A percentile compares a stretch with the other conserved stretches of the same genome.
phyloP scores from a whole-genome alignment of 2,329 filamentous ascomycete species.

The Biscogniauxia sp. region DNA sequence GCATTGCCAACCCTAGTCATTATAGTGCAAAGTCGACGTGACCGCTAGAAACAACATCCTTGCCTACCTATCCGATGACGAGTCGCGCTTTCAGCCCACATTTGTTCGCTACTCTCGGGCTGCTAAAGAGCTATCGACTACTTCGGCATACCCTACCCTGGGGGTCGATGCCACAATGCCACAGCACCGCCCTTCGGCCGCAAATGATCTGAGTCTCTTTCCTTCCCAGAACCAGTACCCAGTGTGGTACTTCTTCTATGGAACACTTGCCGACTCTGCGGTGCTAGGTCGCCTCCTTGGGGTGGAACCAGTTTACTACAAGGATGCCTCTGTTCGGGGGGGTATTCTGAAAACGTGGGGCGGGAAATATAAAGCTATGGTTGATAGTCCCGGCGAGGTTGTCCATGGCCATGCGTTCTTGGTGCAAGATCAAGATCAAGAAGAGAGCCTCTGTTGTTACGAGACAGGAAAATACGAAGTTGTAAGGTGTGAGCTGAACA shows the following conservation, averaged over 20 bases:
- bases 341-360: slow-evolving; percentile 7
- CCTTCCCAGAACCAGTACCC: slow-evolving; percentile 19
- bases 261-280: slow-evolving; percentile 32
- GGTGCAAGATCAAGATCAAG: slow-evolving; percentile 3
- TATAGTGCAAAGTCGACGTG: slow-evolving; percentile 1
- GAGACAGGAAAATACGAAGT: slow-evolving; percentile 9
- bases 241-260: slow-evolving; percentile 45
- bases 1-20: not conserved
- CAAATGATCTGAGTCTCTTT: not conserved
- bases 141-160: slow-evolving; percentile 8
- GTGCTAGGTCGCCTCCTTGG: slow-evolving; percentile 33
- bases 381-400: not conserved
- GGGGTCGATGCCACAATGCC: slow-evolving; percentile 10
- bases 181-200: slow-evolving; percentile 1
- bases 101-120: slow-evolving; percentile 8
- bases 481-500: slow-evolving; percentile 5
- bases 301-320: not conserved
- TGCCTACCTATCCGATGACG: not conserved
- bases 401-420: slow-evolving; percentile 6
- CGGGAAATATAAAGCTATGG: slow-evolving; percentile 10
- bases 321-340: slow-evolving; percentile 2
- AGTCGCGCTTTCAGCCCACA: slow-evolving; percentile 1
- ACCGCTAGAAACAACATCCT: slow-evolving; percentile 5
- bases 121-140: slow-evolving; percentile 8
- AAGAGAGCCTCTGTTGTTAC: slow-evolving; percentile 8